Base-by-base conservation (phyloP, 176 grass and related monocot genomes). In the Poa pratensis region DNA sequence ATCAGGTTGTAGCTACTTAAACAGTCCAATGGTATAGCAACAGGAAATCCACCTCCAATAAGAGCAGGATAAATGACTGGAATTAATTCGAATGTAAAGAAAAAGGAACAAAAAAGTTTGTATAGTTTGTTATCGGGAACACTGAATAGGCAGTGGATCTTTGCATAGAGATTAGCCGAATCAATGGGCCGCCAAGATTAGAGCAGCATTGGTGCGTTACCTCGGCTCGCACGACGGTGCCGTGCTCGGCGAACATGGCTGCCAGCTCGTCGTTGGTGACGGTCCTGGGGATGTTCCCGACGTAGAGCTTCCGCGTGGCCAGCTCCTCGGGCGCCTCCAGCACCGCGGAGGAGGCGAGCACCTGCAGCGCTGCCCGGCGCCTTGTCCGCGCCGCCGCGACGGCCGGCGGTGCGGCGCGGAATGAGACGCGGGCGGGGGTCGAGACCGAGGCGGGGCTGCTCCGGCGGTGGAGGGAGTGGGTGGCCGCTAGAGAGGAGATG, bases 251-350 rank as follows among this genome's bases (percentile, higher is more conserved):
- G 73, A 99, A 96, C n/a, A 96, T 92, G 57, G 85, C 86, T 0
- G 66, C 24, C 12, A 99, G 88, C 88, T 99, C 86, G 40, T 96
- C 96, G 32, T 85, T 96, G 50, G 76, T 91, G 53, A 99, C 90
- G 1, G 88, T 94, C 80, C 91, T 92, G 18, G 96, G 96, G 18
- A 99, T 94, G 76, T 96, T 99, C 3, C 96, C 96, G 1, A 99
- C 96, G 70, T 99, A 99, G 69, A 99, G 91, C 79, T 93, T 93
- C 64, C 92, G 76, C 70, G 90, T 89, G 8, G 46, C 86, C 72
- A 86, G 82, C 83, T 55, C 69, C 83, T 83, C 93, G 51, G 79
- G 64, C 34, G 82, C 75, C 80, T 91, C 85, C 51, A 91, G 20
- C 60, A 84, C 30, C 22, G 66, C 32, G 9, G 83, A 88, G 24